Evolutionary conservation across 2,329 filamentous ascomycete genomes (phyloP).

Genomic region (Talaromyces sp.): DNA sequence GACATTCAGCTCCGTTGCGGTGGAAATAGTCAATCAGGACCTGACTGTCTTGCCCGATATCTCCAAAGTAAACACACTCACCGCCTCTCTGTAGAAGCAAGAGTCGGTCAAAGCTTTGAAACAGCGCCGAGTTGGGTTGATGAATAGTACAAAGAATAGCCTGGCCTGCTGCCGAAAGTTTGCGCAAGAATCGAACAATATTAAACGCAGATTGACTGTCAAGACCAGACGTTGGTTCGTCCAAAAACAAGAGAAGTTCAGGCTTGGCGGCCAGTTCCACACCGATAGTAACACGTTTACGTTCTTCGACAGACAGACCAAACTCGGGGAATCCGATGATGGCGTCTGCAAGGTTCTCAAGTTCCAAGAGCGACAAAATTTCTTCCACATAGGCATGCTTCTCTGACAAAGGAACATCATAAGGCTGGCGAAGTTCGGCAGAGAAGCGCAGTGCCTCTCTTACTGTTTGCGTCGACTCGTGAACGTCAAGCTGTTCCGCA

Average conservation of each 20-base stretch:
- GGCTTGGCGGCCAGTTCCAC: constrained; percentile 35
- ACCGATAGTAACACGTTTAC: constrained; percentile 37
- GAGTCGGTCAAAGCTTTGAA: constrained; percentile 54
- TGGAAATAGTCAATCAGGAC: constrained; percentile 51
- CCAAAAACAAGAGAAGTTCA: constrained; percentile 59
- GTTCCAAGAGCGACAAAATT: constrained; percentile 59
- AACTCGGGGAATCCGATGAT: constrained; percentile 58
- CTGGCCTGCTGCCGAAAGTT: constrained; percentile 55
- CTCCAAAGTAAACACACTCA: constrained; percentile 51
- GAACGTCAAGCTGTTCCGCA: constrained; percentile 62
- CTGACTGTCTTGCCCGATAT: constrained; percentile 47
- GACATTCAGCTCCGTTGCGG: constrained; percentile 47
- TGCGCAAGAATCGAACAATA: constrained; percentile 55
- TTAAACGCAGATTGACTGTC: constrained; percentile 56
- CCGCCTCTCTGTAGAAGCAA: constrained; percentile 52
- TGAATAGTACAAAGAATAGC: constrained; percentile 59
- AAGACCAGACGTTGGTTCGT: constrained; percentile 56
- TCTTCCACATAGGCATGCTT: constrained; percentile 64
- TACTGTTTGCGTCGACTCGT: constrained; percentile 58
- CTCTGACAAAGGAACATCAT: constrained; percentile 52
- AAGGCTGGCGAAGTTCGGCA: constrained; percentile 59
- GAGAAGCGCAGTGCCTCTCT: constrained; percentile 64
- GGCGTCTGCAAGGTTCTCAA: constrained; percentile 62
- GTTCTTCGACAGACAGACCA: constrained; percentile 53
- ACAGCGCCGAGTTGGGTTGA: constrained; percentile 53